Evolutionary conservation across 345 rosid genomes (phyloP).

Genomic region (Hypericum perforatum): DNA sequence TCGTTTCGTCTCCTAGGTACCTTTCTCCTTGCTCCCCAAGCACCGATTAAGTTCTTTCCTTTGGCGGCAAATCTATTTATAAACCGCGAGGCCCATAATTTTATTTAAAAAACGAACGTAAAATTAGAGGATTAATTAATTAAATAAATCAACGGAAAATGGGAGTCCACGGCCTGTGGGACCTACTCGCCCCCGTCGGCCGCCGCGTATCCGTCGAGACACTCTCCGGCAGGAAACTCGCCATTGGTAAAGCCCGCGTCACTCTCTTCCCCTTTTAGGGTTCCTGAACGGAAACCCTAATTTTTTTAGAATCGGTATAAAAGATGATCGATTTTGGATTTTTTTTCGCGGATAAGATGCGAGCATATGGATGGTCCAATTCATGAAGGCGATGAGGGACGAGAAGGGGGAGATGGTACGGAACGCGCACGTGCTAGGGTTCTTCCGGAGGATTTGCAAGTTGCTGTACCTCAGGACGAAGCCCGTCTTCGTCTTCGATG

Average conservation of each 20-base stretch:
- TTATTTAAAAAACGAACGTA: no score
- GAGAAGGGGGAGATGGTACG: slow-evolving; percentile 91
- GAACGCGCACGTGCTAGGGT: slow-evolving; percentile 82
- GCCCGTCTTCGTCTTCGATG: slow-evolving; percentile 91
- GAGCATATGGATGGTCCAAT: slow-evolving; percentile 95
- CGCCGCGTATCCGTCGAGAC: slow-evolving; percentile 97
- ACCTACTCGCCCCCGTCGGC: slow-evolving; percentile 82
- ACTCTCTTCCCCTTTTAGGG: slow-evolving; percentile 9
- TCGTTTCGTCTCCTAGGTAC: no score
- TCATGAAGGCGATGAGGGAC: slow-evolving; percentile 96
- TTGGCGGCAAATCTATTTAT: no score
- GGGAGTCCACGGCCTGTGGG: slow-evolving; percentile 83
- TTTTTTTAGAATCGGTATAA: neutral
- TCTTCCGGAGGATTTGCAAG: slow-evolving; percentile 91
- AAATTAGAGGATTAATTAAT: no score
- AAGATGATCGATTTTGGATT: neutral
- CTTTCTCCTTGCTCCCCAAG: no score
- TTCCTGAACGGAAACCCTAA: neutral
- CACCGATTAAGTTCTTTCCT: no score
- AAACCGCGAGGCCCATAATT: no score
- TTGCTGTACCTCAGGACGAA: slow-evolving; percentile 66
- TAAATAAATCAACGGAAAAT: slow-evolving; percentile 10
- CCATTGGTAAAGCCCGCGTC: slow-evolving; percentile 42
- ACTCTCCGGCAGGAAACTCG: slow-evolving; percentile 71
- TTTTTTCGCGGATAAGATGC: slow-evolving; percentile 42